Base-by-base conservation (phyloP, 345 rosid genomes). In the Cochlearia excelsa region DNA sequence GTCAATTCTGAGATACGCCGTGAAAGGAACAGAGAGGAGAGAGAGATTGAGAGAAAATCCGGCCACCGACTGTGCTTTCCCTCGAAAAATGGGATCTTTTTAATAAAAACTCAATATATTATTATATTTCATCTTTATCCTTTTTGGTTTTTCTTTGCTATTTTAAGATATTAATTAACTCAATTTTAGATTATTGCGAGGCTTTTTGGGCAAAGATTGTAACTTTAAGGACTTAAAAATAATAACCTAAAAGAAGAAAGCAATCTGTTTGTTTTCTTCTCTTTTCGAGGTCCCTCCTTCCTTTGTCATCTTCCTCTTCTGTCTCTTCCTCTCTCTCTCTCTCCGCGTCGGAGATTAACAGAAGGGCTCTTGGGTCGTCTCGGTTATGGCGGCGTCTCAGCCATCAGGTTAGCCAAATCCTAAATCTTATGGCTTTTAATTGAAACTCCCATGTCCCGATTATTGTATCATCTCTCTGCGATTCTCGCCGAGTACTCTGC, bases 331-430 rank as follows among this genome's bases (percentile, higher is more conserved):
- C 11, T 35, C 44, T 26, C 29, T 42, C 58, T 31, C 49, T 47
- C 69, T 57, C 57, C 46, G 64, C 59, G 68, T 48, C 55, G 69
- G 60, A 59, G 67, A 63, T 59, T 63, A 54, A 48, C 46, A 31
- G 35, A 16, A 16, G 43, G 47, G 48, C 59, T 61, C 59, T 77
- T 69, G 11, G 63, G 33, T 56, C 69, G 34, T 53, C 7, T 63
- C 63, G 55, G 47, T 39, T 54, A 84, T 84, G 90, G 83, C 61
- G 33, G 23, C 57, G 7, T 75, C 86, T 31, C 82, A 75, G 8
- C 80, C 65, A 49, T 45, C 75, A 71, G 90, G 90, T 84, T 48
- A 8, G 72, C 5, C 5, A 11, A 4, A 44, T 50, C 30, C 0
- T 5, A 9, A 46, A 46, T 45, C 56, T 42, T 23, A 0, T 5